Conservation (phyloP, 257 asterid genomes). For the Solanum lycopersicoides region DNA sequence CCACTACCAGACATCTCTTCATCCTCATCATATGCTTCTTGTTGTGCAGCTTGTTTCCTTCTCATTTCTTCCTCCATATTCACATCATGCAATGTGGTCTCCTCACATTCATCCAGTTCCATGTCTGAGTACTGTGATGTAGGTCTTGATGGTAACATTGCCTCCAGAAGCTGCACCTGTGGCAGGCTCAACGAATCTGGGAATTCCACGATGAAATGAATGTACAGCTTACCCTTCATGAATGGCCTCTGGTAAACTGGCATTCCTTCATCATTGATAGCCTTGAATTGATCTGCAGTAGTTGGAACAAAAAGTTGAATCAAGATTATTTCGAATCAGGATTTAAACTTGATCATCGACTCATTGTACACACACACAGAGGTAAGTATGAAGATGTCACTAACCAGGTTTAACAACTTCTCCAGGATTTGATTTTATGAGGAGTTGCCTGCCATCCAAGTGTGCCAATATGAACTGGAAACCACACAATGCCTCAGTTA, state of each 20-base stretch:
- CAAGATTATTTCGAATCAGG: background rate
- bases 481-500: conserved; percentile 65
- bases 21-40: conserved; percentile 65
- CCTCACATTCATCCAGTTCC: conserved; percentile 77
- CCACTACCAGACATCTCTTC: conserved; percentile 68
- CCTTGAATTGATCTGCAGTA: conserved; percentile 45
- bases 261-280: conserved; percentile 69
- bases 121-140: conserved; percentile 41
- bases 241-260: conserved; percentile 53
- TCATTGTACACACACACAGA: background rate
- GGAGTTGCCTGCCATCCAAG: conserved; percentile 53
- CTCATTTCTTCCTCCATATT: conserved; percentile 70
- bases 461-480: conserved; percentile 53
- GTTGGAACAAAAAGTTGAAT: background rate
- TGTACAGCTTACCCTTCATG: conserved; percentile 53
- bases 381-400: background rate
- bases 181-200: conserved; percentile 37
- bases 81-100: conserved; percentile 56
- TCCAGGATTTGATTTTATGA: conserved; percentile 53
- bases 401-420: conserved; percentile 64
- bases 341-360: background rate
- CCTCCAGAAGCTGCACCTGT: conserved; percentile 33
- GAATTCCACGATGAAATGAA: conserved; percentile 50
- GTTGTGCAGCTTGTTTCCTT: conserved; percentile 43
- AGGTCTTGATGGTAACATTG: conserved; percentile 38